Conservation (phyloP, 495 filamentous ascomycete species). For the Trichodelitschia bisporula region DNA sequence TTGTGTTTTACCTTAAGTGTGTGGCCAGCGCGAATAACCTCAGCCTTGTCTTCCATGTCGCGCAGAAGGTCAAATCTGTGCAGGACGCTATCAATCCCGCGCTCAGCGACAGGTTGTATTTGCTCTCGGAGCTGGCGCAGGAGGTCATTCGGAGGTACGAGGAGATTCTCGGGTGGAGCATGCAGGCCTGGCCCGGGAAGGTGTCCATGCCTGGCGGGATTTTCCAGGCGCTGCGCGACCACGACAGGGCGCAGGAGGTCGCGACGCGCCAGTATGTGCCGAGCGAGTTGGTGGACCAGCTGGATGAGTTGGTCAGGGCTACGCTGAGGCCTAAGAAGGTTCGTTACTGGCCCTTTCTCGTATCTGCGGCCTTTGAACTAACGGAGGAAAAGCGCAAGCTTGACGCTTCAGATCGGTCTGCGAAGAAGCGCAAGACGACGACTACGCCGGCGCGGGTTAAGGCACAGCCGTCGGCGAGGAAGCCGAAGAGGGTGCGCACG, state of each 20-base stretch:
- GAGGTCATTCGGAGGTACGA: constrained; percentile 62
- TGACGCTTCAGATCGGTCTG: no score
- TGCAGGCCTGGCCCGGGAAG: constrained; percentile 65
- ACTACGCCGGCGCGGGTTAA: no score
- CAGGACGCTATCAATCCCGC: constrained; percentile 38
- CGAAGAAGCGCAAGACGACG: no score
- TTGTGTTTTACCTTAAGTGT: constrained; percentile 65
- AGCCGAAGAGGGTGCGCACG: no score
- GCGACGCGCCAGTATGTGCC: constrained; percentile 64
- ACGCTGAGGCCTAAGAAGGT: constrained; percentile 14
- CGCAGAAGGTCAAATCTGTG: constrained; percentile 77
- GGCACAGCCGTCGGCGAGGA: no score
- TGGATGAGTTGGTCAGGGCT: constrained; percentile 37
- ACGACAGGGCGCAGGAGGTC: constrained; percentile 57
- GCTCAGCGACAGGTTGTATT: constrained; percentile 33
- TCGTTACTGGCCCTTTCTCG: no score
- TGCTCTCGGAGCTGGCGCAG: constrained; percentile 73
- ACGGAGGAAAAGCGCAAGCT: no score
- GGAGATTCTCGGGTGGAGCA: constrained; percentile 46
- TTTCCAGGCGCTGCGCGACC: constrained; percentile 47
- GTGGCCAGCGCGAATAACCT: constrained; percentile 73
- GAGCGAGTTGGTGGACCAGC: constrained; percentile 50
- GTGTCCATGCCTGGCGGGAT: constrained; percentile 53
- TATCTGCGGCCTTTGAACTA: no score
- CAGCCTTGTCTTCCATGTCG: constrained; percentile 71